Evolutionary conservation across 495 filamentous ascomycete genomes (phyloP), one percentile per base, ranked within the genome.

Genomic region (Penicillium psychrofluorescens): DNA sequence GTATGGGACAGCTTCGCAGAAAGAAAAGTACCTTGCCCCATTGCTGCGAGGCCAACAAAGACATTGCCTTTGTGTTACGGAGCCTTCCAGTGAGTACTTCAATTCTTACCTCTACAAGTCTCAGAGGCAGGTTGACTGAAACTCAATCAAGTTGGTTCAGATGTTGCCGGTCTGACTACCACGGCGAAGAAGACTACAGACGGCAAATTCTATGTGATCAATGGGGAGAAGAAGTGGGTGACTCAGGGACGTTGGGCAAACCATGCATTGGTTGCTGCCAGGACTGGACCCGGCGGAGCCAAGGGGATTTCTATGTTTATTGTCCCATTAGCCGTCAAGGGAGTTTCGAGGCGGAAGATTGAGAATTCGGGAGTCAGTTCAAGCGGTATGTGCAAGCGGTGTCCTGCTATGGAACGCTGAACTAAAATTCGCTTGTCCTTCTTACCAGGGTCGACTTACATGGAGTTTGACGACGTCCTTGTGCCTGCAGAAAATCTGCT

Each of bases 211-310:
- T 88, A 83, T 58, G 75, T 86, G 40, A 77, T 88, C 53, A 85
- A 83, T 61, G 84, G 84, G 41, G 85, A 81, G 44, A 88, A 87
- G 72, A 87, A 86, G 58, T 88, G 84, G 83, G 85, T 87, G 60
- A 88, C 84, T 34, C 87, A 88, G 66, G 84, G 84, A 29, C 76
- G 53, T 83, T 74, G 40, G 43, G 49, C 49, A 29, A 31, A 34
- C 15, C 43, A 46, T 36, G 49, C 38, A 16, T 34, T 51, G 6
- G 40, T 45, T 13, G 49, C 49, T 11, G 49, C 49, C n/a, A 28
- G 49, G 13, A 51, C 49, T 14, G 49, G 49, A 3, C 43, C 44
- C 8, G 22, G 22, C 2, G 40, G 38, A 27, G 43, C 49, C 7
- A 51, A 51, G 39, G 49, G 49, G 1, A 43, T 51, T 13, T 46